phyloP scores from a whole-genome alignment of 129 eudicot genomes.

The Flaveria sonorensis region DNA sequence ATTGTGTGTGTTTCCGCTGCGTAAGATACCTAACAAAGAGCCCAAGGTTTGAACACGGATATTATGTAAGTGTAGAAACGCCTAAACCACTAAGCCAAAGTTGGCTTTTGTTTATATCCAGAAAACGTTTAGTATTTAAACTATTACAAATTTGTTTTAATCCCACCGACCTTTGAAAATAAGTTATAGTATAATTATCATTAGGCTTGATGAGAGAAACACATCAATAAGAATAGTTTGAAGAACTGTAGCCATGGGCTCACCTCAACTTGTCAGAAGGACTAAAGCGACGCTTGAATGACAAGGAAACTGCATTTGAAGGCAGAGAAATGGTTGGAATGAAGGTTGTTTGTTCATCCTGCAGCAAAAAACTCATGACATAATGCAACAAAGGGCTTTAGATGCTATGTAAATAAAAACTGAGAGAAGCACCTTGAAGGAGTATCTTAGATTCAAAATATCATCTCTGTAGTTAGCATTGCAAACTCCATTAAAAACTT shows the following conservation, averaged over 20 bases:
- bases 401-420: background rate
- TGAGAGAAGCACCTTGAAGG: slow-evolving; percentile 59
- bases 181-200: too few relatives aligned
- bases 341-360: slow-evolving; percentile 81
- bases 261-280: slow-evolving; percentile 72
- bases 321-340: slow-evolving; percentile 82
- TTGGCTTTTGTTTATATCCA: too few relatives aligned
- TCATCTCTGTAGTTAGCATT: slow-evolving; percentile 76
- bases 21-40: too few relatives aligned
- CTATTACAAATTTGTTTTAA: too few relatives aligned
- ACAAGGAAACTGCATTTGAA: slow-evolving; percentile 70
- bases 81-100: too few relatives aligned
- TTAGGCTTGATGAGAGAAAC: too few relatives aligned
- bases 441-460: slow-evolving; percentile 63
- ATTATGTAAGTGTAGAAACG: too few relatives aligned
- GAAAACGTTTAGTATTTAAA: too few relatives aligned
- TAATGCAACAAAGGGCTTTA: slow-evolving; percentile 8
- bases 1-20: too few relatives aligned
- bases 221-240: too few relatives aligned
- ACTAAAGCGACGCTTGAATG: slow-evolving; percentile 79
- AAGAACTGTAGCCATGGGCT: slow-evolving; percentile 7
- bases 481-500: slow-evolving; percentile 63
- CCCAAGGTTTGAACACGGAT: too few relatives aligned
- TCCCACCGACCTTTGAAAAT: too few relatives aligned
- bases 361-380: slow-evolving; percentile 31